A percentile compares a stretch with the other conserved stretches of the same genome.
Conservation (phyloP, 2,329 filamentous ascomycete species). For the Colletotrichum tabaci region DNA sequence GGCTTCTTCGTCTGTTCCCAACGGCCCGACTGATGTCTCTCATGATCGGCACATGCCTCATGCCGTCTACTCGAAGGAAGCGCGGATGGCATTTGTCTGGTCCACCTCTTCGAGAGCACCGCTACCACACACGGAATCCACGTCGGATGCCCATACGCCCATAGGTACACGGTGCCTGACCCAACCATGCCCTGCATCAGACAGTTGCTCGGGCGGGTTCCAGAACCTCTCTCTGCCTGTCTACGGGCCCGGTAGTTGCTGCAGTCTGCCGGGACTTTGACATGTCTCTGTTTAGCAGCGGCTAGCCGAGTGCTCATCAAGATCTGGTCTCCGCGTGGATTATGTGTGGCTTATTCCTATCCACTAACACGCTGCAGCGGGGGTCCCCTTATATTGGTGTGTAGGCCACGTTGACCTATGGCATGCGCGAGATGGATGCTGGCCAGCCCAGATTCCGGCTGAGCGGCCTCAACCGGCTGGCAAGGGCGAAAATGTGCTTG, state of each 20-base stretch:
- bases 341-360: background rate
- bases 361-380: constrained; percentile 4
- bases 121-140: constrained; percentile 4
- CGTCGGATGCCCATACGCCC: constrained; percentile 4
- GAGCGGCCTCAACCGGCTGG: constrained; percentile 14
- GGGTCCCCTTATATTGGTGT: background rate
- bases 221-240: background rate
- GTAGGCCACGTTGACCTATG: constrained; percentile 4
- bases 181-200: background rate
- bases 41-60: background rate
- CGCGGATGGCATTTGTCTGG: background rate
- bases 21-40: constrained; percentile 7
- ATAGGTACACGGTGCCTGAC: background rate
- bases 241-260: background rate
- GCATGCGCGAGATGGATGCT: background rate
- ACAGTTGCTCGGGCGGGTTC: background rate
- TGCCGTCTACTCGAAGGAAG: background rate
- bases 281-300: constrained; percentile 9
- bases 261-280: background rate
- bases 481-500: too few species aligned
- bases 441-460: constrained; percentile 26
- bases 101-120: background rate
- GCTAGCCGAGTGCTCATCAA: background rate
- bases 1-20: background rate
- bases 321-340: background rate